Evolutionary conservation across 495 filamentous ascomycete species (phyloP), one percentile per base, ranked within the genome.

Genomic region (Penicillium bialowiezense): DNA sequence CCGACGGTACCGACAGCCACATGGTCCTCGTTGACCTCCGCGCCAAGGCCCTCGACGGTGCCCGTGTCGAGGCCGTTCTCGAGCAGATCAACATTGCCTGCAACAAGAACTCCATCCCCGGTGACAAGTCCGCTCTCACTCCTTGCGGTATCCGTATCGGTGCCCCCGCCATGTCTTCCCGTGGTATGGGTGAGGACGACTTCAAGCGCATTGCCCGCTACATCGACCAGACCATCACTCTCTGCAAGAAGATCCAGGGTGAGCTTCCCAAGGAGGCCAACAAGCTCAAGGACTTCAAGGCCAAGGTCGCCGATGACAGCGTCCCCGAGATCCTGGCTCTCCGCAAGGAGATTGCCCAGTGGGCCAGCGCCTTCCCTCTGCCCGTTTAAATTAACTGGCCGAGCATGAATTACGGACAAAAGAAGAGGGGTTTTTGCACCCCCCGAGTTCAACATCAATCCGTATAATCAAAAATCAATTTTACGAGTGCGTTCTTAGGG

Each of bases 281-380:
- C 81, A 96, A 92, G 83, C 88, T 91, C 61, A 97, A 97, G 84
- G 95, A 98, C 78, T 98, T 98, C 86, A 92, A 91, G 77, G 84
- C 86, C 62, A 91, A 89, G 80, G 88, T 95, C 44, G 80, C 88
- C 44, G 74, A 76, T 50, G 90, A 89, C 41, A 81, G 85, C 56
- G 80, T 95, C 35, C 63, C 80, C 39, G 88, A 89, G 76, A 88
- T 98, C 68, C 78, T 82, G 52, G 82, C 80, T 53, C 78, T 97
- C 63, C 87, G 82, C 78, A 86, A 89, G 79, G 92, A 97, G 81
- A 87, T 98, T 63, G 74, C 88, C 36, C 71, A 70, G 36, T 98
- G 95, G 95, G 89, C 89, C 65, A 78, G 80, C 66, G 84, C 83
- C 42, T 97, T 95, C 88, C 93, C 93, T 59, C 83, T 98, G 36